A percentile compares a stretch with the other conserved stretches of the same genome.
phyloP scores from a whole-genome alignment of 768 basidiomycete species.

The Basidioascus undulatus region DNA sequence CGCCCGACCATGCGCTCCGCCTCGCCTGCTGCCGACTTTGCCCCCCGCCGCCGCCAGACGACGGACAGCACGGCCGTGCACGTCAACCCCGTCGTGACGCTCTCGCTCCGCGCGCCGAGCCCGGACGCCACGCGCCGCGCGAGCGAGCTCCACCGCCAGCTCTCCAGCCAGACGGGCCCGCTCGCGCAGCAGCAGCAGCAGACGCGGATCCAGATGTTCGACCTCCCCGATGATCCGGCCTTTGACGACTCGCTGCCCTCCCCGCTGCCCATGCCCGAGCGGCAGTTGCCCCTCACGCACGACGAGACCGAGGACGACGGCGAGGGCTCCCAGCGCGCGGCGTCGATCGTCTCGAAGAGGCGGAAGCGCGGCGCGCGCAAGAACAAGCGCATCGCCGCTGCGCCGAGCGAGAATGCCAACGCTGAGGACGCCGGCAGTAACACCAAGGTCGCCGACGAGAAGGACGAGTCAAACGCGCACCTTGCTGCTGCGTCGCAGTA shows the following conservation, averaged over 20 bases:
- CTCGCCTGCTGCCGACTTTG: constrained; percentile 30
- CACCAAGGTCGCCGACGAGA: too few species aligned
- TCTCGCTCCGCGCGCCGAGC: background rate
- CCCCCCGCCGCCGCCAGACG: constrained; percentile 12
- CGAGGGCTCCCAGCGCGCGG: background rate
- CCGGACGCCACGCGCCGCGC: constrained; percentile 6
- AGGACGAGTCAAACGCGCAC: too few species aligned
- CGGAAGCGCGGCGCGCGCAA: constrained; percentile 8
- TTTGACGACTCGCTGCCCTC: too few species aligned
- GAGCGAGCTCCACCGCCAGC: background rate
- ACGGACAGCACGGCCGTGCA: background rate
- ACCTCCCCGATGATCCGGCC: too few species aligned
- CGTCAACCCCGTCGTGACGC: background rate
- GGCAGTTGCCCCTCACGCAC: background rate
- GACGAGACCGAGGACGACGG: background rate
- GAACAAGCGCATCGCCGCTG: constrained; percentile 5
- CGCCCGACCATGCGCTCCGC: constrained; percentile 14
- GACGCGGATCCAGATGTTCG: too few species aligned
- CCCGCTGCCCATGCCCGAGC: constrained; percentile 3
- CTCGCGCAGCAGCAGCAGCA: background rate
- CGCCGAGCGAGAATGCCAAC: too few species aligned
- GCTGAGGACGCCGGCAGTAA: too few species aligned
- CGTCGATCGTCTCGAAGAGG: constrained; percentile 1
- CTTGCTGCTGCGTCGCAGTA: too few species aligned
- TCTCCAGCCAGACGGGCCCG: background rate